Percentiles rank a stretch among this genome's conserved stretches.
phyloP scores from a whole-genome alignment of 2,329 filamentous ascomycete species.

The Fusarium liriodendri region DNA sequence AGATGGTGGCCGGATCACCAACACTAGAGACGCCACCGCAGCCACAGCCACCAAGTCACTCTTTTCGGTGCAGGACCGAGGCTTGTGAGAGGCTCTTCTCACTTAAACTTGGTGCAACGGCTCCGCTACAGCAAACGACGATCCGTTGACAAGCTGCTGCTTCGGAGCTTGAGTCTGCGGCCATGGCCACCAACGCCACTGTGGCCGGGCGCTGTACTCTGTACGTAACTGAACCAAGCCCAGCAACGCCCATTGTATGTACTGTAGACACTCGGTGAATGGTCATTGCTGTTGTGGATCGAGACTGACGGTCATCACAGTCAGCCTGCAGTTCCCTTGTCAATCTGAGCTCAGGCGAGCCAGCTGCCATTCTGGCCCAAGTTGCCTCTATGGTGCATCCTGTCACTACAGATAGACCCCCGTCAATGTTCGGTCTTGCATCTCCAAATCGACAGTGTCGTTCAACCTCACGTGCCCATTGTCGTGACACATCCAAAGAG shows the following conservation, averaged over 20 bases:
- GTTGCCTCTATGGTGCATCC: neutral
- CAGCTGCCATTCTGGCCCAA: neutral
- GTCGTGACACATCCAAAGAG: neutral
- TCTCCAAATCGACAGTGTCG: neutral
- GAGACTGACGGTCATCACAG: neutral
- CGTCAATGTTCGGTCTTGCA: neutral
- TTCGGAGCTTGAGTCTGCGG: neutral
- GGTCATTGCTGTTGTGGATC: neutral
- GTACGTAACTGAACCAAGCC: neutral
- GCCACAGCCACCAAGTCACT: neutral
- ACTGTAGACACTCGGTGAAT: neutral
- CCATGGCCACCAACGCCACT: neutral
- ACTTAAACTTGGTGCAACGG: neutral
- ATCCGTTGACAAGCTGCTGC: neutral
- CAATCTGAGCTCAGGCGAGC: neutral
- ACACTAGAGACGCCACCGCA: slow-evolving; percentile 4
- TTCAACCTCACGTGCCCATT: neutral
- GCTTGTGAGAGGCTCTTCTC: slow-evolving; percentile 7
- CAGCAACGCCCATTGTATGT: neutral
- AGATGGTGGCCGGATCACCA: slow-evolving; percentile 1
- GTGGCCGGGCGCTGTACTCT: neutral
- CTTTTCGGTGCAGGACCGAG: slow-evolving; percentile 19
- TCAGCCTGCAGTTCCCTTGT: neutral
- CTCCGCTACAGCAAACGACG: neutral
- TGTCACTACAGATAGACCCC: neutral